phyloP scores from a whole-genome alignment of 2,329 filamentous ascomycete genomes.

The Fusarium irregulare region DNA sequence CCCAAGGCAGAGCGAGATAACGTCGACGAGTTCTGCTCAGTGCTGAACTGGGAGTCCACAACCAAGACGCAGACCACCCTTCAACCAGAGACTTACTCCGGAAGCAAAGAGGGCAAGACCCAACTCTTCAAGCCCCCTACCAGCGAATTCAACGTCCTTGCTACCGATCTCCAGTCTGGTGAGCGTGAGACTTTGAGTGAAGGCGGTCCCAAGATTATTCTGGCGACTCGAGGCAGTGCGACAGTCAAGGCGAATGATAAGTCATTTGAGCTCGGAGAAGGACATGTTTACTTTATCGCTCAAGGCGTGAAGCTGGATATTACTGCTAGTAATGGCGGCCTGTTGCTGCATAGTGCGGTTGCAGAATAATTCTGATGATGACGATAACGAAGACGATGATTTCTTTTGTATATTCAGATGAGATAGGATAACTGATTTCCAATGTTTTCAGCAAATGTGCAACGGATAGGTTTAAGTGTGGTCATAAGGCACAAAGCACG shows the following conservation, averaged over 20 bases:
- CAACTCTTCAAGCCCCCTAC: slow-evolving; percentile 73
- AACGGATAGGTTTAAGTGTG: too few relatives aligned
- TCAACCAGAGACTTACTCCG: slow-evolving; percentile 58
- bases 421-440: background rate
- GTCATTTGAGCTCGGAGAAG: slow-evolving; percentile 39
- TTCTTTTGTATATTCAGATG: background rate
- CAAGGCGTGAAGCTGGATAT: slow-evolving; percentile 41
- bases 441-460: too few relatives aligned
- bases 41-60: slow-evolving; percentile 73
- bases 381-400: background rate
- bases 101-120: slow-evolving; percentile 69
- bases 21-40: slow-evolving; percentile 70
- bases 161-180: slow-evolving; percentile 64
- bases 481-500: too few relatives aligned
- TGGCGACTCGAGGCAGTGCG: slow-evolving; percentile 40
- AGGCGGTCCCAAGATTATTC: slow-evolving; percentile 39
- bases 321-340: slow-evolving; percentile 27
- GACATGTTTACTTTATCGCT: slow-evolving; percentile 43
- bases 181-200: slow-evolving; percentile 63
- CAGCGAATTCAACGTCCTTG: slow-evolving; percentile 77
- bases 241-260: slow-evolving; percentile 34
- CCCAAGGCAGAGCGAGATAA: slow-evolving; percentile 72
- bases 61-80: slow-evolving; percentile 67
- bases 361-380: slow-evolving; percentile 21
- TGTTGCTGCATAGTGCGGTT: slow-evolving; percentile 41